Evolutionary conservation across 352 stramenopile genomes (phyloP), one percentile per base, ranked within the genome.

Genomic region (Phytopythium delawarense): DNA sequence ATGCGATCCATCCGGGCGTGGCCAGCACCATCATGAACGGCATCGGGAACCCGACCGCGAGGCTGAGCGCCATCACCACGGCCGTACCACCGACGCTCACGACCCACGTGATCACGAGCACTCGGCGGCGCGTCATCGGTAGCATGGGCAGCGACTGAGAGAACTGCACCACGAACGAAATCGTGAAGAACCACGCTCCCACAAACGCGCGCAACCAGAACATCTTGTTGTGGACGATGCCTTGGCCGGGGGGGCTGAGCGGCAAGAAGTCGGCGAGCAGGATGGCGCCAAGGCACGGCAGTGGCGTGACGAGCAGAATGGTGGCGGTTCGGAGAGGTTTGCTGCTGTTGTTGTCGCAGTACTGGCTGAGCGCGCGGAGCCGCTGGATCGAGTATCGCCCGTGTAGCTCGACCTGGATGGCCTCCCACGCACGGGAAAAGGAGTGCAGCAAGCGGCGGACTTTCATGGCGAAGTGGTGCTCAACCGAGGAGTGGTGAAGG

Each of bases 381-480:
- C 64, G 64, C 12, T 44, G 50, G 16, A 75, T 42, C 15, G 73
- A 78, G 50, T 78, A 81, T 53, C 62, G 65, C 23, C 73, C 73
- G n/a, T 81, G 64, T 18, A 81, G 61, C 42, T 81, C 67, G 5
- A 78, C 65, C 63, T 81, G 73, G 3, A 72, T 39, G 49, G 67
- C 39, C 42, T 75, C 59, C 73, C 70, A 81, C 2, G 16, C 48
- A 9, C 35, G 42, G 16, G 25, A 8, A 20, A 25, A 23, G n/a
- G 20, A 15, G 20, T n/a, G 20, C 20, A 49, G n/a, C 42, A 4
- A 25, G 1, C 4, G 7, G 20, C 20, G 20, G 42, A 23, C 20
- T 4, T 20, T 0, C 42, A 49, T 49, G 7, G 12, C 35, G 48
- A 21, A 30, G 45, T 30, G 45, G 30, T 25, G 46, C n/a, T 15